phyloP scores from a whole-genome alignment of 176 grass and related monocot species.

The Zea luxurians region DNA sequence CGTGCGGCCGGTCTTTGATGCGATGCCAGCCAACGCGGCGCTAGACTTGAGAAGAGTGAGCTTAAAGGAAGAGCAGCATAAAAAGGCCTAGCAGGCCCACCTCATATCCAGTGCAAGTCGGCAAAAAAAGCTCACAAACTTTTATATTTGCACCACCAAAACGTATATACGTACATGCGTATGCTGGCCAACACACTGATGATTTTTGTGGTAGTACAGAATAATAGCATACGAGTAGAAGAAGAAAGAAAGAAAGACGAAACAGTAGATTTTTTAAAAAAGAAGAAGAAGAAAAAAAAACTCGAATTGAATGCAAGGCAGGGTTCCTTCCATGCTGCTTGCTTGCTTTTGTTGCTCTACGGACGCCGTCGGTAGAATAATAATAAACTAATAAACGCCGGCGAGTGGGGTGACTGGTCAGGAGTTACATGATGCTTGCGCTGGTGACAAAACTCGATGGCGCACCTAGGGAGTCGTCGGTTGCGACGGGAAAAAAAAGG shows the following conservation, averaged over 20 bases:
- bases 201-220: too few relatives aligned
- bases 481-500: too few relatives aligned
- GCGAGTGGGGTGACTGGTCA: background rate
- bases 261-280: too few relatives aligned
- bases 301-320: too few relatives aligned
- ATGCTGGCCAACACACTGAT: too few relatives aligned
- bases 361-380: too few relatives aligned
- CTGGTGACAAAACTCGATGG: constrained; percentile 9
- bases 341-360: too few relatives aligned
- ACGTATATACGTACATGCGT: background rate
- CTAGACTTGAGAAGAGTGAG: constrained; percentile 36
- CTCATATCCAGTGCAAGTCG: constrained; percentile 30
- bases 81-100: constrained; percentile 32
- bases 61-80: constrained; percentile 35
- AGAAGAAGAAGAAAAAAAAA: too few relatives aligned
- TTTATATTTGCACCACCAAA: constrained; percentile 15
- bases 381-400: too few relatives aligned
- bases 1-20: constrained; percentile 15
- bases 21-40: background rate
- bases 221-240: too few relatives aligned
- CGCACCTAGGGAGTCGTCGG: background rate
- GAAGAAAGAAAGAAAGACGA: too few relatives aligned
- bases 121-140: constrained; percentile 7
- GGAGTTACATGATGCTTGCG: background rate
- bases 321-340: too few relatives aligned